phyloP scores from a whole-genome alignment of 1,284 basidiomycete genomes.

The Naganishia liquefaciens region DNA sequence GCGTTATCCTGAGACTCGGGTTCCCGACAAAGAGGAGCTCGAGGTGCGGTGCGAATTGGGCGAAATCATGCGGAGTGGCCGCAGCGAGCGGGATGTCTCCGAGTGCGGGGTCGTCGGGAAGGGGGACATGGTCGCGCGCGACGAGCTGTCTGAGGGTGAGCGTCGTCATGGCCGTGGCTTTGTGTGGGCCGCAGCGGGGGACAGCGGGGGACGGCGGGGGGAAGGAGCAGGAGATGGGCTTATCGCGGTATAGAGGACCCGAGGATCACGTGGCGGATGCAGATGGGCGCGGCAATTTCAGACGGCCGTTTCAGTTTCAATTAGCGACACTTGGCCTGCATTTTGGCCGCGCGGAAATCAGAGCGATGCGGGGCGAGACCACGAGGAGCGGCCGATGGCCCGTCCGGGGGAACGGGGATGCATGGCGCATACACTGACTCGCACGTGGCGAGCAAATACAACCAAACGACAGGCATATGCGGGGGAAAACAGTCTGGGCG shows the following conservation, averaged over 20 bases:
- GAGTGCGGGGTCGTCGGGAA: slow-evolving; percentile 4
- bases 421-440: too few species aligned
- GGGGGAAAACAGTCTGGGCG: too few species aligned
- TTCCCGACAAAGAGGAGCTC: slow-evolving; percentile 20
- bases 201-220: neutral
- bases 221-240: neutral
- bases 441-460: too few species aligned
- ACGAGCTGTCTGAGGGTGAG: slow-evolving; percentile 10
- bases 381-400: too few species aligned
- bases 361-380: too few species aligned
- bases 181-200: neutral
- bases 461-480: too few species aligned
- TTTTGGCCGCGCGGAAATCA: too few species aligned
- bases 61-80: neutral
- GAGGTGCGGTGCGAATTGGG: slow-evolving; percentile 7
- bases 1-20: slow-evolving; percentile 21
- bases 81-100: neutral
- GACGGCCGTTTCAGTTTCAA: too few species aligned
- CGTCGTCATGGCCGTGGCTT: too few species aligned
- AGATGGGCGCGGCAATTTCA: neutral
- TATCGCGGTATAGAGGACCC: neutral
- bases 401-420: too few species aligned
- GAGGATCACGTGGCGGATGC: neutral
- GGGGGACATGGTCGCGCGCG: slow-evolving; percentile 15
- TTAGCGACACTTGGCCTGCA: too few species aligned